These are phyloP conservation scores for Excoecaria agallocha DNA, from an alignment of 345 rosid species.

Conservation along the genomic window DNA sequence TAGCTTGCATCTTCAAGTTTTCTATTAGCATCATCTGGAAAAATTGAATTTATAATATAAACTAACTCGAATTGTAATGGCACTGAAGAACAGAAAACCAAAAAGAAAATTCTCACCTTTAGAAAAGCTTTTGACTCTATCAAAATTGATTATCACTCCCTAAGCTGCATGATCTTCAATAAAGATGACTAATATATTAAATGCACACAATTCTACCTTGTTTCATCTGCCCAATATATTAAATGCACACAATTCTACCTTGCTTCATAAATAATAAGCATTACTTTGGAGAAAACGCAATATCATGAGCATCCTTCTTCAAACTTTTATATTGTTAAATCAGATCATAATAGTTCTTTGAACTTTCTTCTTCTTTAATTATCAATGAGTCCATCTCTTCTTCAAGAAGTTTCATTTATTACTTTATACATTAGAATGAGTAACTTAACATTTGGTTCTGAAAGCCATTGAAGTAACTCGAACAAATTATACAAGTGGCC, in stretches of 20 bases:
- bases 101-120: constrained; percentile 50
- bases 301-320: constrained; percentile 74
- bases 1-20: constrained; percentile 79
- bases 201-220: too few relatives aligned
- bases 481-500: not conserved
- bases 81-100: not conserved
- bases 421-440: constrained; percentile 35
- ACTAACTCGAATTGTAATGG: constrained; percentile 12
- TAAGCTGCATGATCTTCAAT: constrained; percentile 68
- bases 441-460: not conserved
- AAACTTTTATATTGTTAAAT: constrained; percentile 64
- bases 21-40: constrained; percentile 61
- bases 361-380: constrained; percentile 91
- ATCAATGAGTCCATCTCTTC: constrained; percentile 85
- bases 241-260: constrained; percentile 68
- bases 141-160: constrained; percentile 82
- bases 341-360: constrained; percentile 72
- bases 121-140: constrained; percentile 54
- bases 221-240: constrained; percentile 52
- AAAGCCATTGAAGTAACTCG: not conserved
- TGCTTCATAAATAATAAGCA: constrained; percentile 81
- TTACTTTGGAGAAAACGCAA: constrained; percentile 74
- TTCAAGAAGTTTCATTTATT: constrained; percentile 67
- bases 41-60: constrained; percentile 15
- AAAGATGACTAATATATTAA: too few relatives aligned